Evolutionary conservation across 441 rosid genomes (phyloP), one percentile per base, ranked within the genome.

Genomic region (Hura crepitans): DNA sequence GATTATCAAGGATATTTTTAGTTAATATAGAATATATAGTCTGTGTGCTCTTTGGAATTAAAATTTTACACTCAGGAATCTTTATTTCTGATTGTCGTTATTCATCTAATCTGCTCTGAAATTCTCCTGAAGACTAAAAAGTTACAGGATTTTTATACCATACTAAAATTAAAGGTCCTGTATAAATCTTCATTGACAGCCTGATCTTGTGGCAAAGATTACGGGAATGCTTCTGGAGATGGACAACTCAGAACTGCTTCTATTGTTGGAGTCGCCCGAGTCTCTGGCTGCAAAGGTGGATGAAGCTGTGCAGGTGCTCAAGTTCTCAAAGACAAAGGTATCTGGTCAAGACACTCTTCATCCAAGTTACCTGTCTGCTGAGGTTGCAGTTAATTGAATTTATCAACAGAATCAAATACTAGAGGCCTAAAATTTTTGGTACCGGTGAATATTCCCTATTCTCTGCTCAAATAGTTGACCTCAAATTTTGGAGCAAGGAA

Each of bases 171-270:
- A 28, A 50, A 58, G 35, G 30, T 46, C 18, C 30, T 57, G 51
- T 50, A 3, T 30, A 9, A 62, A 13, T 13, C n/a, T 27, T 67
- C 23, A 12, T 27, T 1, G 70, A 82, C 89, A 86, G 81, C 88
- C 88, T 43, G 82, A 74, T 15, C 81, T 83, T 45, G 84, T 45
- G 0, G 79, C 85, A 0, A 91, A 91, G 81, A 89, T 91, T n/a
- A 91, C 97, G 0, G 96, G 97, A 20, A 91, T 91, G 93, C 75
- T 91, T 80, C 80, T 91, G 71, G 97, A 91, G 85, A 91, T 91
- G 97, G 96, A 89, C 76, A 89, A 89, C 31, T 74, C 90, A 1
- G 97, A 91, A 80, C 81, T 91, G 45, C 80, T 91, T 35, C 92
- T 87, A 70, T 82, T 91, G 66, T 69, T 91, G 0, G 92, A 91